These are phyloP conservation scores for Phaeophleospora eucalypticola DNA, from an alignment of 2,329 filamentous ascomycete genomes.

Conservation along the genomic window DNA sequence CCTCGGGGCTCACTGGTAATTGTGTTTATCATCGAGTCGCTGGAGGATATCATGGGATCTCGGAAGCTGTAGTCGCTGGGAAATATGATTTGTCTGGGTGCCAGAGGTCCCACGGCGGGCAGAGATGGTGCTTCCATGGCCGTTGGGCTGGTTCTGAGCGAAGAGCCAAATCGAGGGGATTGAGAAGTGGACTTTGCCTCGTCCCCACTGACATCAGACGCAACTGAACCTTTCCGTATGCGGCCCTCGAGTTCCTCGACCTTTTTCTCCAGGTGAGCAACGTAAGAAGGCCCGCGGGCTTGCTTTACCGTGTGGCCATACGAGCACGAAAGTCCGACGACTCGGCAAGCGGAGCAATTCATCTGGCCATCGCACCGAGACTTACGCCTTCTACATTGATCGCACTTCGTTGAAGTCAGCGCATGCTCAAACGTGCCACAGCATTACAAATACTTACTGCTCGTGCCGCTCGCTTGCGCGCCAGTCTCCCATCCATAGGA, in stretches of 20 bases:
- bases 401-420: constrained; percentile 7
- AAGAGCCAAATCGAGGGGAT: neutral
- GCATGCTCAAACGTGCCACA: too few species aligned
- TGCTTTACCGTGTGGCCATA: constrained; percentile 21
- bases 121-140: neutral
- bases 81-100: neutral
- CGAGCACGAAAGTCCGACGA: constrained; percentile 19
- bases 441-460: constrained; percentile 9
- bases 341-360: constrained; percentile 15
- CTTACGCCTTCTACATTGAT: constrained; percentile 20
- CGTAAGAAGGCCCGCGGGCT: constrained; percentile 18
- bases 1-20: constrained; percentile 18
- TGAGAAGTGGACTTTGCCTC: constrained; percentile 1
- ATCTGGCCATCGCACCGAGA: constrained; percentile 16
- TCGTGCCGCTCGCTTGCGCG: constrained; percentile 16
- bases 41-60: neutral
- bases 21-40: constrained; percentile 3
- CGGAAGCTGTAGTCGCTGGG: neutral
- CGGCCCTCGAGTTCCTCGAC: constrained; percentile 16
- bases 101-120: neutral
- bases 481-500: constrained; percentile 5
- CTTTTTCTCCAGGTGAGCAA: constrained; percentile 20
- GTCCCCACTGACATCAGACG: neutral
- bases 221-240: constrained; percentile 1
- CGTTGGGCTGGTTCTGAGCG: neutral